These are phyloP conservation scores for Corylus heterophylla DNA, from an alignment of 306 rosid species.

Conservation along the genomic window DNA sequence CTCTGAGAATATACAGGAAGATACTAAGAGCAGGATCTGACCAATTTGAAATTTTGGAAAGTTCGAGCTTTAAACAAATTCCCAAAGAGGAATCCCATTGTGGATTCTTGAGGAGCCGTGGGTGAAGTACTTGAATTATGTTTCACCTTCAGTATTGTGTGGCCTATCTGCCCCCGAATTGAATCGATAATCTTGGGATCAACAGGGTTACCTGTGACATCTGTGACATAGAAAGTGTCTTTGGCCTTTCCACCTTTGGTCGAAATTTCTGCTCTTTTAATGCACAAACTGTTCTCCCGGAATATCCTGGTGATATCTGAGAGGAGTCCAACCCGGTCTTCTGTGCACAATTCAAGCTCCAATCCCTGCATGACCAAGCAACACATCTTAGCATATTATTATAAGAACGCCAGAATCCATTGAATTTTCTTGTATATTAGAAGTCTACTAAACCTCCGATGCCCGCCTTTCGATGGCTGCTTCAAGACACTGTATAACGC, in stretches of 20 bases:
- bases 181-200: constrained; percentile 78
- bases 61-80: constrained; percentile 71
- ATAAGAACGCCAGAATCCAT: background rate
- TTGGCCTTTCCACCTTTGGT: constrained; percentile 68
- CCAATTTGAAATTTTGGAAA: constrained; percentile 65
- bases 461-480: constrained; percentile 96
- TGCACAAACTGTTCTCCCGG: constrained; percentile 81
- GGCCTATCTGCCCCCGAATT: constrained; percentile 74
- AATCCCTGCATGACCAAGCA: constrained; percentile 63
- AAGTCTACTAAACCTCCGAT: constrained; percentile 56
- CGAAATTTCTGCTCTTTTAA: constrained; percentile 91
- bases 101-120: constrained; percentile 48
- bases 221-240: constrained; percentile 82
- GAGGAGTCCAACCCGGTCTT: constrained; percentile 84
- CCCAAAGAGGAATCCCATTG: constrained; percentile 67
- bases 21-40: constrained; percentile 73
- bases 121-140: constrained; percentile 49
- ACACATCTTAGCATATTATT: constrained; percentile 28
- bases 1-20: constrained; percentile 34
- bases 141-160: constrained; percentile 59
- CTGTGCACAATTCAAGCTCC: constrained; percentile 77
- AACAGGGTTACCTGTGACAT: constrained; percentile 75
- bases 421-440: background rate
- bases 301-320: constrained; percentile 90
- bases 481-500: constrained; percentile 84